Evolutionary conservation across 176 grass and related monocot genomes (phyloP), one percentile per base, ranked within the genome.

Genomic region (Luzula sylvatica): DNA sequence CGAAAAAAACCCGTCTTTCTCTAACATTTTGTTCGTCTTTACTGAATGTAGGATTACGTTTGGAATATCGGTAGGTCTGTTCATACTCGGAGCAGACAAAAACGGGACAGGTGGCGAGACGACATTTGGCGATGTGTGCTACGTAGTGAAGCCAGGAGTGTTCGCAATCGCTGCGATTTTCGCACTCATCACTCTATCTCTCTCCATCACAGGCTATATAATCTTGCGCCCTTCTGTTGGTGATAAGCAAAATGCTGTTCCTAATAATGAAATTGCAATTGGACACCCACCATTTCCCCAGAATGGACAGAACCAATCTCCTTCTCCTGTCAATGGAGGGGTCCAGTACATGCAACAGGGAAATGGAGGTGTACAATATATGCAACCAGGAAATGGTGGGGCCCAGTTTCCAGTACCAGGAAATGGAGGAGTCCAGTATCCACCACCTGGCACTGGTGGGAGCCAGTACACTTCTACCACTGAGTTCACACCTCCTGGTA

Each of bases 81-180:
- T 63, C 5, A 63, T 63, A 38, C 11, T 63, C 16, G 58, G 58
- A 27, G 58, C 58, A 6, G 23, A 13, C 0, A 43, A 13, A 7
- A 63, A 63, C 6, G 58, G 58, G 4, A 15, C 23, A 11, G 58
- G 58, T 45, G 15, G 23, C 42, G 22, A 48, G 11, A 63, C 58
- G 46, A 45, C 20, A 19, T 5, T 1, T 17, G 22, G 25, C 19
- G 58, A 63, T 7, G 12, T 25, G 3, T 63, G 58, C 23, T 63
- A 63, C 27, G 42, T 48, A 17, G 58, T 63, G 12, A 63, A 63
- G n/a, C 58, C 58, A 11, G 42, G 58, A 12, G 19, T 63, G 25
- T 63, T 63, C 4, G 58, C 58, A 2, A 26, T 24, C 46, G 58
- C 19, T 18, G 58, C 58, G n/a, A 63, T 63, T 17, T 63, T 40